Conservation (phyloP, 495 filamentous ascomycete genomes). For the Massariosphaeria phaeospora region DNA sequence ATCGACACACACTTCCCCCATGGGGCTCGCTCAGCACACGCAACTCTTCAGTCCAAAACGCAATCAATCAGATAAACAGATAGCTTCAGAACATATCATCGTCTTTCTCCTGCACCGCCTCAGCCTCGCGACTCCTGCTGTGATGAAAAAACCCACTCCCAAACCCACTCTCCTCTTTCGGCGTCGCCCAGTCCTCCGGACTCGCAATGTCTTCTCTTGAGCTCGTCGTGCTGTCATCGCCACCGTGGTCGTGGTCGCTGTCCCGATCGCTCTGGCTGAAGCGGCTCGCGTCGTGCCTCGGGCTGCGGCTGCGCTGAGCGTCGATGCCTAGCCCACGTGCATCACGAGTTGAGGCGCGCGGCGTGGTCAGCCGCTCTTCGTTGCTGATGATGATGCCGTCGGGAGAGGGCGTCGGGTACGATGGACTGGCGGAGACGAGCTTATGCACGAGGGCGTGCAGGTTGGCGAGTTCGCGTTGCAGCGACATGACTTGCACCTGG, state of each 20-base stretch:
- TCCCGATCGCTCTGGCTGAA: constrained; percentile 20
- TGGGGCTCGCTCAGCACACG: not conserved
- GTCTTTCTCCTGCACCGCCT: not conserved
- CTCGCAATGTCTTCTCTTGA: constrained; percentile 26
- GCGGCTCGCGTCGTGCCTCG: constrained; percentile 11
- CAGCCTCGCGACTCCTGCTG: not conserved
- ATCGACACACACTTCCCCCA: not conserved
- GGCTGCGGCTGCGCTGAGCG: not conserved
- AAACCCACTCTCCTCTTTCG: constrained; percentile 31
- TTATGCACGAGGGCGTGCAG: constrained; percentile 24
- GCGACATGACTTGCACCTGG: constrained; percentile 14
- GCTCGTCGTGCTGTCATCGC: constrained; percentile 5
- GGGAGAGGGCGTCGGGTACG: constrained; percentile 28
- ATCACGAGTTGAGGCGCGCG: constrained; percentile 6
- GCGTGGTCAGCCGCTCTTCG: constrained; percentile 23
- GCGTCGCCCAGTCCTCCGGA: constrained; percentile 31
- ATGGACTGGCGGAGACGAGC: not conserved
- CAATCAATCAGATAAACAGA: not conserved
- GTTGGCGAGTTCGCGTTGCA: constrained; percentile 22
- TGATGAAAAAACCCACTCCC: constrained; percentile 18
- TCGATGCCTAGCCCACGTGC: not conserved
- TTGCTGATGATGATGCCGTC: constrained; percentile 18
- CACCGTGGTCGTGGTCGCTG: constrained; percentile 1
- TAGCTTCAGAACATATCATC: constrained; percentile 17
- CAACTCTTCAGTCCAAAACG: not conserved